Conservation (phyloP, 2,329 filamentous ascomycete species). For the Orbilia javanica region DNA sequence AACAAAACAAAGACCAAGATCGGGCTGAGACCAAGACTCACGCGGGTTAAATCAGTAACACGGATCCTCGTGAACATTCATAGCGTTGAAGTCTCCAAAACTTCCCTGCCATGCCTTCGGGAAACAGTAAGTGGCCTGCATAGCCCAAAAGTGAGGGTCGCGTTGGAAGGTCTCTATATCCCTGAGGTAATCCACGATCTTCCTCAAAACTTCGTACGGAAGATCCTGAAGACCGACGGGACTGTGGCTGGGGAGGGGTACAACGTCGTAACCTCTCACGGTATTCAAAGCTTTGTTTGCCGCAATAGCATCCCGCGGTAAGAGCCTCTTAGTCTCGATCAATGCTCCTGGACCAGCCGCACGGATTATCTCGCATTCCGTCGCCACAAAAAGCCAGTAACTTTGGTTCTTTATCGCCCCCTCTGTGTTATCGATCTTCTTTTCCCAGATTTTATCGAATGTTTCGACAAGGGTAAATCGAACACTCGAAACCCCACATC, state of each 20-base stretch:
- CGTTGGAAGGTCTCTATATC: constrained; percentile 18
- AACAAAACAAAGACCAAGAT: constrained; percentile 4
- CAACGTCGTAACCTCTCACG: constrained; percentile 42
- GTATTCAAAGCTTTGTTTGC: constrained; percentile 24
- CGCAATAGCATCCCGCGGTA: constrained; percentile 9
- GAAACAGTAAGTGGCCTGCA: constrained; percentile 55
- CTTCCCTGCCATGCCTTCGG: constrained; percentile 54
- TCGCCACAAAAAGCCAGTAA: constrained; percentile 46
- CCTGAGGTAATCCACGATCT: constrained; percentile 42
- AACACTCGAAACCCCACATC: constrained; percentile 50
- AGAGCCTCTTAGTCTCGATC: constrained; percentile 31
- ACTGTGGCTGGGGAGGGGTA: constrained; percentile 12
- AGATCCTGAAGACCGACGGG: constrained; percentile 38
- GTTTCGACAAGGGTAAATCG: constrained; percentile 40
- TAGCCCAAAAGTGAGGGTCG: constrained; percentile 55
- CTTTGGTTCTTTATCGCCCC: constrained; percentile 44
- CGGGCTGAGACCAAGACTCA: neutral
- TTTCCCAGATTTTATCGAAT: constrained; percentile 41
- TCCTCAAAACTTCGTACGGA: constrained; percentile 36
- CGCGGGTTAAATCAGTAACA: neutral
- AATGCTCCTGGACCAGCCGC: constrained; percentile 24
- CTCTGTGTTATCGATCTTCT: constrained; percentile 23
- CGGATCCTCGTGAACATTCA: constrained; percentile 55
- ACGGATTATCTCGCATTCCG: constrained; percentile 45
- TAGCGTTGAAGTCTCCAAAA: constrained; percentile 50